Evolutionary conservation across 2,329 filamentous ascomycete species (phyloP), one percentile per base, ranked within the genome.

Genomic region (Tympanopsis confertula): DNA sequence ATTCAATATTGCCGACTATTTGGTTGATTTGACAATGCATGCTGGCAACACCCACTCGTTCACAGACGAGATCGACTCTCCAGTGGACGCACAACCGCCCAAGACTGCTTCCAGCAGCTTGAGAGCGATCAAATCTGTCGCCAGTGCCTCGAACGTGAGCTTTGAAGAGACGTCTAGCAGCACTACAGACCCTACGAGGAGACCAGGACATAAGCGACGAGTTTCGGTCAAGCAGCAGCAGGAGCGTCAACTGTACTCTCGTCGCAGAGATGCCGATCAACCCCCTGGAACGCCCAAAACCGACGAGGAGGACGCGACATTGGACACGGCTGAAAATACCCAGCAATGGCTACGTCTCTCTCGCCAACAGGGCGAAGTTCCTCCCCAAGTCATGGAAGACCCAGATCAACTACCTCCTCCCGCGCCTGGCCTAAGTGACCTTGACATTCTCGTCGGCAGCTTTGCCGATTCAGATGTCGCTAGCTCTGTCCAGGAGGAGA

Each of bases 21-120:
- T 98, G 4, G 88, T 98, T 20, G 91, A 98, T 55, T 69, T 98
- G 29, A 96, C 91, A 0, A 96, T 98, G 89, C 91, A 98, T 55
- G 88, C 87, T 18, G 76, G 84, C 41, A 68, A 70, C 33, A 72
- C 67, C 15, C 63, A 71, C 5, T 62, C 74, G 3, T 70, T 76
- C 39, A 72, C 80, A 22, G 74, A 80, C 39, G 73, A 71, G 13
- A 63, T 57, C 13, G 57, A 63, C 7, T 13, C 12, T 7, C 15
- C 30, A 7, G 30, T 33, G 7, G 10, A 17, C 4, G 50, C 63
- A 5, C 79, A 84, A 44, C 73, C 69, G 3, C 64, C 73, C 2
- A 82, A 77, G 44, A 78, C 86, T 15, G 81, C 85, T 2, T 84
- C 86, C 15, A 94, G 86, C 62, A 94, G 87, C 53, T 84, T 86